phyloP scores from a whole-genome alignment of 768 basidiomycete species.

The Lepiota venenata region DNA sequence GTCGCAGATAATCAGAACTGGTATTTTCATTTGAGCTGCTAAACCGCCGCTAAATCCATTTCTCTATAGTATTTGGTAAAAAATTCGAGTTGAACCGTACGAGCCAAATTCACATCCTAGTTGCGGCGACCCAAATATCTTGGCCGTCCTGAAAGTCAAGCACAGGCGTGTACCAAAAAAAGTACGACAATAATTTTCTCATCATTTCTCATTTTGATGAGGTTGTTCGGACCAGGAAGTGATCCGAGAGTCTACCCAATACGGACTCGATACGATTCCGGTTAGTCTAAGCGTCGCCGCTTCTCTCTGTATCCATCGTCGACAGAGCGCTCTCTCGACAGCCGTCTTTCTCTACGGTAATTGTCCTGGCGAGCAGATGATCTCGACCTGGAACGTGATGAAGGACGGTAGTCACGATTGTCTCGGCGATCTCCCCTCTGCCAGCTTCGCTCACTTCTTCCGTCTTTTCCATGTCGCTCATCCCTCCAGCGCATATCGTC shows the following conservation, averaged over 20 bases:
- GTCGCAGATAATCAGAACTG: no score
- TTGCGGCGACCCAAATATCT: no score
- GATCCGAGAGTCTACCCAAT: neutral
- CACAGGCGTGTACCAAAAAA: no score
- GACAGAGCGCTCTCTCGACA: slow-evolving; percentile 20
- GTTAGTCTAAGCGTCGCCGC: slow-evolving; percentile 54
- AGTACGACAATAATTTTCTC: no score
- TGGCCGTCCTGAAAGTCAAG: no score
- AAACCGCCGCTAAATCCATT: no score
- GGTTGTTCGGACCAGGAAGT: neutral
- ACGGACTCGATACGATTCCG: neutral
- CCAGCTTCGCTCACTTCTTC: slow-evolving; percentile 13
- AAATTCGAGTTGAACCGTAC: no score
- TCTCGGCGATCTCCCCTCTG: slow-evolving; percentile 20
- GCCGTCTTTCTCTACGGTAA: slow-evolving; percentile 25
- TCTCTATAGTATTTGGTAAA: no score
- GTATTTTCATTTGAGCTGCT: no score
- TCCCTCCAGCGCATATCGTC: slow-evolving; percentile 13
- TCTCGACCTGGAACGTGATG: slow-evolving; percentile 26
- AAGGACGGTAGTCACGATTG: slow-evolving; percentile 23
- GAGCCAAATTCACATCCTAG: no score
- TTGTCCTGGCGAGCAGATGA: slow-evolving; percentile 24
- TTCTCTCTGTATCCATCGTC: slow-evolving; percentile 39
- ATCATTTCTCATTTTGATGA: no score
- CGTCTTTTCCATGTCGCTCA: slow-evolving; percentile 16